phyloP scores from a whole-genome alignment of 2,329 filamentous ascomycete species.

The Colletotrichum melonis region DNA sequence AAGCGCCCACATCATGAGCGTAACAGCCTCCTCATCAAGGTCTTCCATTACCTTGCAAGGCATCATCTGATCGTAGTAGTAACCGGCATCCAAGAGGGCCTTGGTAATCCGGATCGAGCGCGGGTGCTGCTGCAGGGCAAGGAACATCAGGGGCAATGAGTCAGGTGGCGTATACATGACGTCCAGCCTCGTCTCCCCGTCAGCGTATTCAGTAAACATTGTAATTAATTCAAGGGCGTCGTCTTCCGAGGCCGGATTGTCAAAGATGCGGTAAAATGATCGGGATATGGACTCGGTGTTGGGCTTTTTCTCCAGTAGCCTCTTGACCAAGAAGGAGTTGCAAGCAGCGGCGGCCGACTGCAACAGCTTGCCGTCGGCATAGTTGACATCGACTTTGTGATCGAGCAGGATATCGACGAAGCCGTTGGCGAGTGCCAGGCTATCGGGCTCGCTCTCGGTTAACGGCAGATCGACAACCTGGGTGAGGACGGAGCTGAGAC shows the following conservation, averaged over 20 bases:
- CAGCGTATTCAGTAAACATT: slow-evolving; percentile 62
- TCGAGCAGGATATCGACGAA: slow-evolving; percentile 58
- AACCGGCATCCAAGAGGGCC: slow-evolving; percentile 66
- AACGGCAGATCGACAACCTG: slow-evolving; percentile 57
- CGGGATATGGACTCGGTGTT: slow-evolving; percentile 60
- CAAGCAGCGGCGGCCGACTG: slow-evolving; percentile 64
- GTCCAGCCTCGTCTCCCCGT: slow-evolving; percentile 61
- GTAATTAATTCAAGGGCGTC: slow-evolving; percentile 61
- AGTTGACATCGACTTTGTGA: slow-evolving; percentile 58
- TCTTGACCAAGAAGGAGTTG: slow-evolving; percentile 59
- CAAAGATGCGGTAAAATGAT: slow-evolving; percentile 68
- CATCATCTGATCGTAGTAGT: slow-evolving; percentile 67
- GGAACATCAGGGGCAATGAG: slow-evolving; percentile 61
- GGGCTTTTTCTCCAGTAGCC: slow-evolving; percentile 62
- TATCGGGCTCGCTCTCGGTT: slow-evolving; percentile 42
- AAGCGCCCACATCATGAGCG: slow-evolving; percentile 70
- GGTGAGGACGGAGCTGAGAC: slow-evolving; percentile 57
- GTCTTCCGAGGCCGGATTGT: slow-evolving; percentile 60
- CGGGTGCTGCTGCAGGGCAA: slow-evolving; percentile 66
- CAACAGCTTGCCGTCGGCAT: slow-evolving; percentile 61
- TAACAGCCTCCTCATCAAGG: slow-evolving; percentile 64
- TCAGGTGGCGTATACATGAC: slow-evolving; percentile 57
- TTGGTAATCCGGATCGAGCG: slow-evolving; percentile 63
- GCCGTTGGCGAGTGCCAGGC: slow-evolving; percentile 51
- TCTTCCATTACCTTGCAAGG: slow-evolving; percentile 56